Conservation (phyloP, 371 early-diverging fungal genomes). For the Catenaria anguillulae region DNA sequence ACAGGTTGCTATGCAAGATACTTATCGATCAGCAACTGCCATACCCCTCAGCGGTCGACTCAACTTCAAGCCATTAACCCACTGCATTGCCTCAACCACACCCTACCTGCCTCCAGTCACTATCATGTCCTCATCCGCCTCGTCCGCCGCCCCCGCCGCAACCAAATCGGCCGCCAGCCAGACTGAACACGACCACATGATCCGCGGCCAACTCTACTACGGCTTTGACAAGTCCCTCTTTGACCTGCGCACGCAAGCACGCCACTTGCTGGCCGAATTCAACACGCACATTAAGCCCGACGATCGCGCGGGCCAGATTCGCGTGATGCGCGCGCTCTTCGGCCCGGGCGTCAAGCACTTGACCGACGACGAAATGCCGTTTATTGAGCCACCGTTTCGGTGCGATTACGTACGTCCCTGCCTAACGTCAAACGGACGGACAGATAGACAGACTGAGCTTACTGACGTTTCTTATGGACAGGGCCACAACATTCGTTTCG, state of each 20-base stretch:
- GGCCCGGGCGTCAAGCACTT: constrained; percentile 26
- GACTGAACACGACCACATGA: constrained; percentile 11
- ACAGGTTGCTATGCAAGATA: too few species aligned
- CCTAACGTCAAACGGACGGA: too few species aligned
- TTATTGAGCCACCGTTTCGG: constrained; percentile 44
- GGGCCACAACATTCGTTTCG: constrained; percentile 53
- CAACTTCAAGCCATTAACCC: too few species aligned
- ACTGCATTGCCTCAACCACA: too few species aligned
- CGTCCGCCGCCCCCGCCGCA: too few species aligned
- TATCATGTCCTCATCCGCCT: too few species aligned
- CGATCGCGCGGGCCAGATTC: constrained; percentile 16
- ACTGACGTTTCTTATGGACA: constrained; percentile 10
- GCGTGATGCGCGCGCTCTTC: constrained; percentile 31
- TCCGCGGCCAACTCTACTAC: constrained; percentile 40
- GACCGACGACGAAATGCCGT: constrained; percentile 11
- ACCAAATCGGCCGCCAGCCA: too few species aligned
- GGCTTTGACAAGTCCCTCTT: constrained; percentile 39
- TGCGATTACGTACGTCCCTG: constrained; percentile 39
- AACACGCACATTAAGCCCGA: constrained; percentile 22
- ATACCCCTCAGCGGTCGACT: too few species aligned
- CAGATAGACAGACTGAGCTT: too few species aligned
- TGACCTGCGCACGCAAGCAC: constrained; percentile 26
- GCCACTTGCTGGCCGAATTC: constrained; percentile 24
- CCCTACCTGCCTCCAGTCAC: too few species aligned
- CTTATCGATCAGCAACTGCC: too few species aligned